Conservation (phyloP, 805 yeast species). For the Teunomyces kruisii region DNA sequence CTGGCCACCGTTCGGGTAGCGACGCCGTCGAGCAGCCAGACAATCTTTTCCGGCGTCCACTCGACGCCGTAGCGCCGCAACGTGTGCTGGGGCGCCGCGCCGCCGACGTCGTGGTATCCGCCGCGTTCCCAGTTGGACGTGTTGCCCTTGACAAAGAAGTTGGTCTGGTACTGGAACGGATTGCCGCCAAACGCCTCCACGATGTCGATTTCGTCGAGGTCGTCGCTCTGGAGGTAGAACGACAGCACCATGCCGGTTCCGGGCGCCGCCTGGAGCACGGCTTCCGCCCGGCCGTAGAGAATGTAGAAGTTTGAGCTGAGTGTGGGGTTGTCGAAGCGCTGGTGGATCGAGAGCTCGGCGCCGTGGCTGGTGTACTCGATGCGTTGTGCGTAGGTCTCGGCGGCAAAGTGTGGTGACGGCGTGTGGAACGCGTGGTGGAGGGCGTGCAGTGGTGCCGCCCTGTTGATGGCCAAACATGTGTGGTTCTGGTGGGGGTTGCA, state of each 20-base stretch:
- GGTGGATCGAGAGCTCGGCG: too few relatives aligned
- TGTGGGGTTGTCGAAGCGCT: too few relatives aligned
- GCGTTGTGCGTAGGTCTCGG: too few relatives aligned
- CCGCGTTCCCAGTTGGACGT: constrained; percentile 36
- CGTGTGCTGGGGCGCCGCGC: constrained; percentile 21
- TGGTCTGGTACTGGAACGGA: constrained; percentile 30
- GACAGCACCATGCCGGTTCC: constrained; percentile 41
- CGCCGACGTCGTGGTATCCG: constrained; percentile 27
- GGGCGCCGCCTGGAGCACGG: too few relatives aligned
- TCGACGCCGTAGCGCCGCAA: constrained; percentile 32
- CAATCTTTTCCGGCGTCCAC: constrained; percentile 38
- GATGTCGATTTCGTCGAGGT: constrained; percentile 43
- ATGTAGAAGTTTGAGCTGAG: too few relatives aligned
- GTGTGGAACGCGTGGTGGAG: too few relatives aligned
- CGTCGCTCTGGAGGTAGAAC: constrained; percentile 42
- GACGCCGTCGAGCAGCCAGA: constrained; percentile 25
- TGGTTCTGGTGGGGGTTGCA: too few relatives aligned
- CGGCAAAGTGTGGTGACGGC: too few relatives aligned
- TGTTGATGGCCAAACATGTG: too few relatives aligned
- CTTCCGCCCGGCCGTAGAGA: too few relatives aligned
- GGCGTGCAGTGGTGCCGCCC: too few relatives aligned
- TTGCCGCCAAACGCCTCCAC: constrained; percentile 41
- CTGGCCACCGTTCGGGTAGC: constrained; percentile 16
- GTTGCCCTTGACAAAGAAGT: constrained; percentile 42
- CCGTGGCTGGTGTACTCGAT: too few relatives aligned